Conservation (phyloP, 768 basidiomycete genomes). For the Leccinum variicolor region DNA sequence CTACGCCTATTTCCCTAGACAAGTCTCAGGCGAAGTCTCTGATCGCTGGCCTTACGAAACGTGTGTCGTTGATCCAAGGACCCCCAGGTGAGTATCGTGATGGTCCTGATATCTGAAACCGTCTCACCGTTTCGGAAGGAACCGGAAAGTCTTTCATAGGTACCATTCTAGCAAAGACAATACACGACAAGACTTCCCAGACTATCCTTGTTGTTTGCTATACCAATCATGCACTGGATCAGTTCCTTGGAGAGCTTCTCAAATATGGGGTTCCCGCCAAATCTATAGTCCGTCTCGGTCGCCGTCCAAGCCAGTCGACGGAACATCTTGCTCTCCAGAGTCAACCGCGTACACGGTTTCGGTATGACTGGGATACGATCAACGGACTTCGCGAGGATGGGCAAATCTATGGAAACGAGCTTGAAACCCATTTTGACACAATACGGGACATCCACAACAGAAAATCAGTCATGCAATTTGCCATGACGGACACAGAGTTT, state of each 20-base stretch:
- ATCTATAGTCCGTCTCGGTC: conserved; percentile 54
- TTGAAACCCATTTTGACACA: neutral
- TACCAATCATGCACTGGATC: conserved; percentile 72
- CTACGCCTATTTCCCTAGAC: conserved; percentile 46
- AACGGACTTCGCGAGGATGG: conserved; percentile 29
- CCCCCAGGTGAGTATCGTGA: conserved; percentile 51
- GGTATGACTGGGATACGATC: conserved; percentile 7
- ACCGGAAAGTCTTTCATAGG: conserved; percentile 76
- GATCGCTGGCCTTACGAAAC: conserved; percentile 49
- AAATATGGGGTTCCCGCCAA: conserved; percentile 48
- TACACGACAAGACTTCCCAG: conserved; percentile 44
- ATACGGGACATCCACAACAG: conserved; percentile 24
- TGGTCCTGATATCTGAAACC: neutral
- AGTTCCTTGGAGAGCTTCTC: conserved; percentile 60
- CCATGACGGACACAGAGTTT: conserved; percentile 43
- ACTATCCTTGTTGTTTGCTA: conserved; percentile 66
- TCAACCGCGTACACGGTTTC: neutral
- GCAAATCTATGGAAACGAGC: conserved; percentile 32
- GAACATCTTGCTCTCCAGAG: conserved; percentile 42
- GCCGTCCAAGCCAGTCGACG: conserved; percentile 48
- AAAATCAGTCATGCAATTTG: conserved; percentile 40
- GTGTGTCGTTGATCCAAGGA: conserved; percentile 62
- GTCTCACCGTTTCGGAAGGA: conserved; percentile 36
- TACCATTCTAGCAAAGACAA: conserved; percentile 54
- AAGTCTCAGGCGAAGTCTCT: conserved; percentile 44